Evolutionary conservation across 331 rosid species (phyloP).

Genomic region (Pyrus hybrid): DNA sequence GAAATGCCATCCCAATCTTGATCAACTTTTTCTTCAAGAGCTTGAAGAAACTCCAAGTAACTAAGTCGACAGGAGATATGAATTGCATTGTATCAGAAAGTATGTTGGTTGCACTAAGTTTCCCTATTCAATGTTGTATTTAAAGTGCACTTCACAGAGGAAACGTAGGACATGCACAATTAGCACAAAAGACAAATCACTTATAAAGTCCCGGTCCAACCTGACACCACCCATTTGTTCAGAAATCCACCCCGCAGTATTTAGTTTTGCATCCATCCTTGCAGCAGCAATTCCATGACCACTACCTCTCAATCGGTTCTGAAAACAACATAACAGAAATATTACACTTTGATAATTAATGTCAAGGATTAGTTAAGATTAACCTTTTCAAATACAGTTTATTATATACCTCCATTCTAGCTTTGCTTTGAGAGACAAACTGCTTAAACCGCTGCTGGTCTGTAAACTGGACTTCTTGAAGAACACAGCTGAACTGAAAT

Average conservation of each 20-base stretch:
- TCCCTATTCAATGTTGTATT: not conserved
- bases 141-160: not conserved
- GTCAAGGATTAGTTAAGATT: slow-evolving; percentile 2
- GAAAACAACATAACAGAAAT: slow-evolving; percentile 14
- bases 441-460: slow-evolving; percentile 97
- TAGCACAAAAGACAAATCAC: slow-evolving; percentile 6
- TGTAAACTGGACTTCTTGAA: slow-evolving; percentile 94
- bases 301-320: slow-evolving; percentile 93
- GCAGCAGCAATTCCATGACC: slow-evolving; percentile 97
- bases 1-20: slow-evolving; percentile 79
- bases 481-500: slow-evolving; percentile 64
- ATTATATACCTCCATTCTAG: slow-evolving; percentile 82
- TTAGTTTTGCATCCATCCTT: slow-evolving; percentile 92
- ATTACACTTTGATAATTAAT: slow-evolving; percentile 5
- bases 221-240: slow-evolving; percentile 98
- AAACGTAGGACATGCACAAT: not conserved
- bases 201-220: slow-evolving; percentile 34
- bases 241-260: slow-evolving; percentile 89
- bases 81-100: not conserved
- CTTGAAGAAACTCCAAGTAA: slow-evolving; percentile 74
- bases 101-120: not conserved
- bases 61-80: slow-evolving; percentile 29
- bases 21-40: slow-evolving; percentile 80
- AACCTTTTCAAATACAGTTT: not conserved
- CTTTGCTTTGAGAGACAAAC: slow-evolving; percentile 86